Base-by-base conservation (phyloP, 768 basidiomycete genomes). In the Termitomyces sp. region DNA sequence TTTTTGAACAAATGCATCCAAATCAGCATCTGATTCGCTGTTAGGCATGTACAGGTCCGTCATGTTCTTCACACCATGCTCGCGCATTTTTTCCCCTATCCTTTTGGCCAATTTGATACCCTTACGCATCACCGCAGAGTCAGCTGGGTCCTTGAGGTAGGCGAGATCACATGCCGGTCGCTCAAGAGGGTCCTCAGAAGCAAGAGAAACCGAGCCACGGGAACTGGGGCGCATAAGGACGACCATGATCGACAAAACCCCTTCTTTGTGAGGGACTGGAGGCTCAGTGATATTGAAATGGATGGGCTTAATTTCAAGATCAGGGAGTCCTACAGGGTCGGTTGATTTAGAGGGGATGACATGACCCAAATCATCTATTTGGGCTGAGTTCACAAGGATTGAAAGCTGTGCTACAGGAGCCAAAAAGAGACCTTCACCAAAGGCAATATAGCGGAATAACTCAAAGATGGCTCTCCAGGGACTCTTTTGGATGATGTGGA, bases 361-460 rank as follows among this genome's bases (percentile, higher is more conserved):
- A 27, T 27, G 27, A 27, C 27, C 55, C 7, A 46, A 57, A 33
- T 57, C 47, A 12, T 57, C 47, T 18, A 57, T 57, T 20, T 57
- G 55, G 16, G 33, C 45, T 24, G 55, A 57, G 36, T 57, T 39
- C 6, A 57, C 55, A 15, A 57, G 55, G 36, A 57, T 57, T 8
- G 55, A 57, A 5, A 57, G 55, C n/a, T 57, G 55, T 24, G 55
- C 20, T 4, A 57, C 47, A 20, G 33, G 39, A 12, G 55, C 15
- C 33, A 69, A 61, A 37, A 77, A 62, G 47, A 74, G 60, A 11
- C 76, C 77, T 13, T 64, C 70, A 8, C 75, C 74, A 41, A 63
- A 64, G 24, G 72, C 57, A n/a, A 73, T 24, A 57, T 77, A 77
- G 34, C 66, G 66, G 50, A 73, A 42, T 12, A 77, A 52, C 55